Base-by-base conservation (phyloP, 73 alveolate species). In the Paramecium biaurelia region DNA sequence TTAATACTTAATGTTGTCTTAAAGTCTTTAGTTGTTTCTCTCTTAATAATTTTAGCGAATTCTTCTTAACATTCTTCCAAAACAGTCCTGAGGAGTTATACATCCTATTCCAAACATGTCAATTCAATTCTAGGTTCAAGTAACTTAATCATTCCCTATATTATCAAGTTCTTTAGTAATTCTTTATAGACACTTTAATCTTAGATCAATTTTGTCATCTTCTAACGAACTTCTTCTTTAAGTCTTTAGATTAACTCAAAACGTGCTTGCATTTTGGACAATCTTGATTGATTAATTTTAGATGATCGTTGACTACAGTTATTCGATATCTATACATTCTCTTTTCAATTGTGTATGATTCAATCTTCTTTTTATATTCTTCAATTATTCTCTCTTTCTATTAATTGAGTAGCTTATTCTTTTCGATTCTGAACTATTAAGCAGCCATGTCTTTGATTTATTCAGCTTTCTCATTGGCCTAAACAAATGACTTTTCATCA, bases 81-180 rank as follows among this genome's bases (percentile, higher is more conserved):
- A 34, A 95, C 56, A 1, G 85, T 56, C 32, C 70, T 79, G 15
- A 94, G 93, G 20, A 94, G 79, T 41, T 76, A 87, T 21, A 53
- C 89, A 92, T 95, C 98, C 42, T 92, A 57, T 90, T 94, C 70
- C 93, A 96, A 93, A 76, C 96, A 92, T 47, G 86, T 84, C n/a
- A 95, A 85, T 85, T 89, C 95, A 56, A 95, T 96, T 58, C 92
- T 93, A 2, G 96, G 42, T 90, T 95, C 98, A 95, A 95, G 92
- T 32, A 95, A 84, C 89, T 94, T 95, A 86, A 95, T 95, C 94
- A 95, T 85, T 42, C 96, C 96, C 92, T 95, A 79, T 68, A 95
- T 92, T 47, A 95, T 94, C 56, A 95, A 94, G 24, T 94, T 90
- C 93, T 95, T 95, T 85, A 95, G 92, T n/a, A 95, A 94, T 37